These are phyloP conservation scores for Acorus calamus DNA, from an alignment of 106 monocot genomes.

Conservation along the genomic window DNA sequence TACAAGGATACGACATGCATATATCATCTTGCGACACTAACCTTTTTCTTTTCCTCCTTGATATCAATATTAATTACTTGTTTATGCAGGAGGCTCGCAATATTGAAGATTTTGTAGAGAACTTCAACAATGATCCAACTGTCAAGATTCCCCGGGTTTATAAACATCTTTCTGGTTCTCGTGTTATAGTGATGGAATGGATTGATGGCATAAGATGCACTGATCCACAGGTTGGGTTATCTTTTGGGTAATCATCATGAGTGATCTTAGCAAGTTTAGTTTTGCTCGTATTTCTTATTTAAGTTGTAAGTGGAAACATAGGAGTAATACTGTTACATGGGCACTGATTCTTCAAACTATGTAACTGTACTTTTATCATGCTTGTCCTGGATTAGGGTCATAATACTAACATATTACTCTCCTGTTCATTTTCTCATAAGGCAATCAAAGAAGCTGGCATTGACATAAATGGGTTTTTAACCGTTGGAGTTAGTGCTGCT, in stretches of 20 bases:
- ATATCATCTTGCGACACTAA: too few relatives aligned
- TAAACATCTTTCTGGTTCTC: slow-evolving; percentile 69
- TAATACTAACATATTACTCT: too few relatives aligned
- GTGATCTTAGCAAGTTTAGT: too few relatives aligned
- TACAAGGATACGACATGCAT: too few relatives aligned
- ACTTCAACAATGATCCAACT: slow-evolving; percentile 90
- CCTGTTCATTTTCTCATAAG: slow-evolving; percentile 11
- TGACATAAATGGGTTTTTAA: slow-evolving; percentile 85
- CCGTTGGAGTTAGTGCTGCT: slow-evolving; percentile 96
- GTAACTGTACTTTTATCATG: too few relatives aligned
- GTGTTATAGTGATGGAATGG: slow-evolving; percentile 97
- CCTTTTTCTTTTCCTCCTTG: too few relatives aligned
- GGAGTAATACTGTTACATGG: too few relatives aligned
- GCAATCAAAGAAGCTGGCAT: slow-evolving; percentile 90
- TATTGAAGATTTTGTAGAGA: slow-evolving; percentile 95
- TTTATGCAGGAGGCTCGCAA: slow-evolving; percentile 76
- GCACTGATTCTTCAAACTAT: too few relatives aligned
- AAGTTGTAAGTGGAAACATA: too few relatives aligned
- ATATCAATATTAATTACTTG: too few relatives aligned
- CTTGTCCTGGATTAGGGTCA: too few relatives aligned
- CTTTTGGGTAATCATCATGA: background rate
- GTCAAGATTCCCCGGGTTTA: slow-evolving; percentile 97
- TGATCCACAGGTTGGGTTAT: slow-evolving; percentile 59
- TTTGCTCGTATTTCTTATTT: too few relatives aligned
- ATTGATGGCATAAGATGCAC: slow-evolving; percentile 97